Evolutionary conservation across 2,329 filamentous ascomycete species (phyloP), one percentile per base, ranked within the genome.

Genomic region (Cladosporium oxysporum): DNA sequence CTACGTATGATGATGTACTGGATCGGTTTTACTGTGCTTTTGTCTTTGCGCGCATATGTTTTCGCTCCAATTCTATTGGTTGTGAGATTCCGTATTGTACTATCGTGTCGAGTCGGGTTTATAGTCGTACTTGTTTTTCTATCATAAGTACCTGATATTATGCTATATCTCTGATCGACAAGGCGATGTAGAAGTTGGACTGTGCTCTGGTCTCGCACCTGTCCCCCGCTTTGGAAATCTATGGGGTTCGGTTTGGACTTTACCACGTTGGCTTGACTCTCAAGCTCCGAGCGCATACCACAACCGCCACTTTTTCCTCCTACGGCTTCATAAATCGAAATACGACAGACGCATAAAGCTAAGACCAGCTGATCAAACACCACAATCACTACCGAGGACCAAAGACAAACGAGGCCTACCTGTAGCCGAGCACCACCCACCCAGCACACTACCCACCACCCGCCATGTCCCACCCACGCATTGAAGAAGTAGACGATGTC

Each of bases 401-500:
- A 18, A 53, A n/a, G 23, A 53, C 14, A 33, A 10, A 12, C 5
- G 31, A 55, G 18, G 16, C 2, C 52, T 12, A 21, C 16, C 41
- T 21, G 29, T 28, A 2, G 33, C 41, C 8, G 2, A 35, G n/a
- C 41, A 31, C 16, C 16, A 47, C 37, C 16, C 49, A 52, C 23
- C 6, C 23, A 26, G 2, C 33, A 33, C 52, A 55, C 18, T 18
- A 29, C 21, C 49, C 8, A 23, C 23, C 12, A n/a, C 59, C 10
- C 11, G 26, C 2, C 50, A 95, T 96, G 92, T 91, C 92, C 69
- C 79, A 95, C 82, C 88, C 93, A 67, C 89, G 90, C 68, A 90
- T 98, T 79, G 95, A 99, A 85, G 95, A 98, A 80, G 90, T 97
- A 69, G 92, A 89, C 67, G 92, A 96, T 83, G 79, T 79, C 71